Base-by-base conservation (phyloP, 345 rosid species). In the Zanthoxylum bungeanum region DNA sequence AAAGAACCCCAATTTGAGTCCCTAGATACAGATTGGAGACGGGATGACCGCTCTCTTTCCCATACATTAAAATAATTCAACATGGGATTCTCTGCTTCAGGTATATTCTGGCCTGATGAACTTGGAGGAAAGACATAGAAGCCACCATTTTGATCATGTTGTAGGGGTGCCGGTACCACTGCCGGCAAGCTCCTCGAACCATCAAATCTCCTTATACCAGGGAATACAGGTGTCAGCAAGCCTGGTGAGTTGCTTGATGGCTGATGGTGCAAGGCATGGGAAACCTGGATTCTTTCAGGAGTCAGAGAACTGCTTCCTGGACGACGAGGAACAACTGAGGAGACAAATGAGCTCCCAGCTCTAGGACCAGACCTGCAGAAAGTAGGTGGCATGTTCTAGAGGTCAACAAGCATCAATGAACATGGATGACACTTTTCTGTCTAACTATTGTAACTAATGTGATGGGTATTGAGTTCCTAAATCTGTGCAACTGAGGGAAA, bases 241-340 rank as follows among this genome's bases (percentile, higher is more conserved):
- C 78, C 79, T 8, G 81, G 81, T 55, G 80, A 74, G 61, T 66
- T 81, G 68, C 73, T 72, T 31, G 87, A 70, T 70, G 80, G 87
- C 73, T 82, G 88, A 53, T 77, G 87, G 65, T 80, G 85, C 67
- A 77, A 85, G 39, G 76, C 79, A 71, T 76, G 89, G 40, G 84
- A 73, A 7, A 76, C 71, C 49, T 81, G 86, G 74, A 75, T 64
- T 80, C 85, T 84, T 69, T 84, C 90, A 75, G 62, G 82, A 72
- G 66, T 64, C 70, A 70, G 84, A 70, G 75, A 76, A 85, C 47
- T 65, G 73, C 79, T 78, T 73, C 87, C 85, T 21, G 84, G 87
- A 73, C 69, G 88, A 65, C 25, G 79, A 70, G 85, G 87, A 64
- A 76, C 57, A 49, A 76, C 68, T n/a, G 86, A 83, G 67, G 89